A percentile compares a stretch with the other conserved stretches of the same genome.
phyloP scores from a whole-genome alignment of 2,329 filamentous ascomycete species.

The Cryoendolithus antarcticus region DNA sequence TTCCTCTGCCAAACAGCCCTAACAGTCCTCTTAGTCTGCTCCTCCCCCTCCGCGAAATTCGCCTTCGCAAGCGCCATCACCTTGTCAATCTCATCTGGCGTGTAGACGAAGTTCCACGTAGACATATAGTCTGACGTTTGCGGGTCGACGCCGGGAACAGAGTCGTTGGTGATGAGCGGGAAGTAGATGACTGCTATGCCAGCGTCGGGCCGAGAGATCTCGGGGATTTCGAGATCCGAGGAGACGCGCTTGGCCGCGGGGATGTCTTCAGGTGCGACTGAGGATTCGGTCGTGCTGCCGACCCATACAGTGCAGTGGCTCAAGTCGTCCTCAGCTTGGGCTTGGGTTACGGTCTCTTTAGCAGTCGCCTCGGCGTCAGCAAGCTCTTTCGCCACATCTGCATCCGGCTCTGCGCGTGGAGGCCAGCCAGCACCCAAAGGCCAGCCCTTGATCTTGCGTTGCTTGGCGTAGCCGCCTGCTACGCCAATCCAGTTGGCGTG shows the following conservation, averaged over 20 bases:
- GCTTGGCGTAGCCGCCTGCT: slow-evolving; percentile 80
- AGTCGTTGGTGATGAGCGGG: slow-evolving; percentile 72
- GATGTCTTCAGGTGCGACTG: neutral
- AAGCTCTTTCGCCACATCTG: slow-evolving; percentile 52
- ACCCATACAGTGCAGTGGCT: slow-evolving; percentile 95
- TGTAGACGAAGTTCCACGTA: slow-evolving; percentile 98
- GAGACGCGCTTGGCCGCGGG: slow-evolving; percentile 36
- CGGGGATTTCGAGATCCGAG: neutral
- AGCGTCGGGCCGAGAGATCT: slow-evolving; percentile 38
- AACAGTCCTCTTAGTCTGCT: slow-evolving; percentile 65
- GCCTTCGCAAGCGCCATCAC: slow-evolving; percentile 71
- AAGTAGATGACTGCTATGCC: slow-evolving; percentile 90
- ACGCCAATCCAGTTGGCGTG: slow-evolving; percentile 95
- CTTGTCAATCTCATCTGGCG: slow-evolving; percentile 73
- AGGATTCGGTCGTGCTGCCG: slow-evolving; percentile 32
- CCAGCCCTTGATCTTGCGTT: slow-evolving; percentile 88
- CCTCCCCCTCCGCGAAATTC: slow-evolving; percentile 74
- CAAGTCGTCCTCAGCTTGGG: slow-evolving; percentile 37
- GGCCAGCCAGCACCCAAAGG: slow-evolving; percentile 90
- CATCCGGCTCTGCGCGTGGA: slow-evolving; percentile 43
- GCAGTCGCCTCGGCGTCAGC: slow-evolving; percentile 34
- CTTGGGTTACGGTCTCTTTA: slow-evolving; percentile 6
- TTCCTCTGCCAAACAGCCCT: slow-evolving; percentile 88
- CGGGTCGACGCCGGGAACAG: slow-evolving; percentile 69
- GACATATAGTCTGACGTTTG: slow-evolving; percentile 73